Evolutionary conservation across 2,329 filamentous ascomycete species (phyloP), one percentile per base, ranked within the genome.

Genomic region (Penicillium sp.): DNA sequence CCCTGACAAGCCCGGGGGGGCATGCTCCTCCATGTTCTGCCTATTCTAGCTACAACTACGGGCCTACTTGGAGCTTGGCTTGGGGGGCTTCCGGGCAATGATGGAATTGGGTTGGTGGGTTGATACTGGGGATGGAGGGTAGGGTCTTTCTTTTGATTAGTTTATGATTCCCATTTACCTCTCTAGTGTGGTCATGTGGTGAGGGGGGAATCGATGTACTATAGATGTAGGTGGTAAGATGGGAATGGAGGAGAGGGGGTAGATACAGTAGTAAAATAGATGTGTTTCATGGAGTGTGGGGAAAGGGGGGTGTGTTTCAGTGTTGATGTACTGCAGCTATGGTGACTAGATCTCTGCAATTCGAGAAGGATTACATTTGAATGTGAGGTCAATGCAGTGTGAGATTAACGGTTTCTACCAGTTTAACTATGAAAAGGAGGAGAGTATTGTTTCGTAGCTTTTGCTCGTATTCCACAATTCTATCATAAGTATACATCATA

Each of bases 401-500:
- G 8, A 5, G 8, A 31, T 31, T 10, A 1, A 8, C 7, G 14
- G 5, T 39, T 8, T 35, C 45, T 35, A 49, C 10, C 10, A 8
- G 1, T 1, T 10, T 10, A 52, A n/a, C 6, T 20, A n/a, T 15
- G 31, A 37, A 14, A 22, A 39, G 34, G 14, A 45, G 28, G 4
- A 45, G 28, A 45, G 2, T 31, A 45, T 8, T 20, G 14, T n/a
- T 11, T 52, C n/a, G 12, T 37, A 11, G 34, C 22, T 39, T 39
- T 39, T 25, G 17, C 12, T 28, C 35, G 35, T 52, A 38, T 52
- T 52, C 35, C n/a, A 52, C 49, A 38, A 25, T 37, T 52, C 49
- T 52, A 52, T 52, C 49, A 39, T 52, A n/a, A 39, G 49, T 39
- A 52, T 52, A 52, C 49, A 52, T 52, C 49, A 52, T 39, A 52